Evolutionary conservation across 2,329 filamentous ascomycete species (phyloP).

Genomic region (Coleophoma cylindrospora): DNA sequence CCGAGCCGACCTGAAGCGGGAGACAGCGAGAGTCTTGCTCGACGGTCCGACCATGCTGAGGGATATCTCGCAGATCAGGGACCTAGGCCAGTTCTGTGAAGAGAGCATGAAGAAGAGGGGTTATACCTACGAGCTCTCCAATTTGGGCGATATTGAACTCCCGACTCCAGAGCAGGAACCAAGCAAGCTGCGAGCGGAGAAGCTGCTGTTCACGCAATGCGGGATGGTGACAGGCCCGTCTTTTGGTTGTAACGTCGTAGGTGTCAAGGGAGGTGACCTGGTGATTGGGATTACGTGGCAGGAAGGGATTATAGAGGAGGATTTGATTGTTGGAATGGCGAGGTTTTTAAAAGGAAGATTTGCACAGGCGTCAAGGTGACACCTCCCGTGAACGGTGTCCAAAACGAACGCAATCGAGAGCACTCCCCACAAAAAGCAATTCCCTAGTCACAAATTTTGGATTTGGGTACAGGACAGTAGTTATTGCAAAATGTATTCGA

Average conservation of each 20-base stretch:
- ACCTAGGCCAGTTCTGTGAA: slow-evolving; percentile 4
- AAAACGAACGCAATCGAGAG: no score
- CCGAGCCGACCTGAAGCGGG: slow-evolving; percentile 6
- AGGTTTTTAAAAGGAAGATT: background rate
- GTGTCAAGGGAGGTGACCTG: slow-evolving; percentile 10
- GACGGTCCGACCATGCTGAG: background rate
- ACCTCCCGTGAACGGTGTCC: no score
- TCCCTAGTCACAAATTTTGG: no score
- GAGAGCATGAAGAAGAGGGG: slow-evolving; percentile 3
- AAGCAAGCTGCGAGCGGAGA: slow-evolving; percentile 7
- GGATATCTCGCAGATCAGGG: background rate
- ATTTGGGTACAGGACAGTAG: no score
- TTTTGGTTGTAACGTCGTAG: slow-evolving; percentile 11
- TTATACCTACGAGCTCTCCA: slow-evolving; percentile 18
- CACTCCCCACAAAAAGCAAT: no score
- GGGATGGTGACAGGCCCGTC: slow-evolving; percentile 12
- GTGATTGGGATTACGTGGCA: slow-evolving; percentile 15
- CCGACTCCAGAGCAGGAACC: background rate
- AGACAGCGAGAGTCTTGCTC: background rate
- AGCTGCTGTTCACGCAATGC: slow-evolving; percentile 14
- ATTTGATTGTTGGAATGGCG: slow-evolving; percentile 3
- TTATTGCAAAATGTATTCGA: no score
- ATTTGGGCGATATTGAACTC: slow-evolving; percentile 14
- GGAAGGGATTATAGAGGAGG: slow-evolving; percentile 11
- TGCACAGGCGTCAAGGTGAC: no score